A percentile compares a stretch with the other conserved stretches of the same genome.
Conservation (phyloP, 1,284 basidiomycete species). For the Sporisorium scitamineum region DNA sequence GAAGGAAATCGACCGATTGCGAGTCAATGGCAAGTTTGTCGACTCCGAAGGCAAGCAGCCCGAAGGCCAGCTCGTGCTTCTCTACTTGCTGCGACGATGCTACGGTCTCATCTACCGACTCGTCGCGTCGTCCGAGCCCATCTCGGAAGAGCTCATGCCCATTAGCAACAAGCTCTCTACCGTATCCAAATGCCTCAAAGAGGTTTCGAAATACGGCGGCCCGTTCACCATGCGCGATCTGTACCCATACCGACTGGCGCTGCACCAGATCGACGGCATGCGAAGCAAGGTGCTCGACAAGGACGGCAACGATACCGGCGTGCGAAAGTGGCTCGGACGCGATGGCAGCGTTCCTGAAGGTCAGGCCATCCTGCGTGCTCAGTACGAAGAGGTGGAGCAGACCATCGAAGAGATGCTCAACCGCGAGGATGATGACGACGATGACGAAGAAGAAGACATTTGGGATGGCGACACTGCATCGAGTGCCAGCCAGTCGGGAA, state of each 20-base stretch:
- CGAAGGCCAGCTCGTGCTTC: constrained; percentile 87
- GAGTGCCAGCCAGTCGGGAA: constrained; percentile 38
- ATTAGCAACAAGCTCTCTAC: constrained; percentile 76
- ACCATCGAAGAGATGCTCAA: constrained; percentile 76
- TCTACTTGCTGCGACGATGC: constrained; percentile 92
- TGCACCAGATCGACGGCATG: constrained; percentile 94
- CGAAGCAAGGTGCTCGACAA: constrained; percentile 88
- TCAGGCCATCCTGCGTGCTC: constrained; percentile 95
- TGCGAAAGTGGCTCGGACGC: constrained; percentile 67
- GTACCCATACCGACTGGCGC: constrained; percentile 95
- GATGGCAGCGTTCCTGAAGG: constrained; percentile 91
- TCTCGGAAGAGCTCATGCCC: constrained; percentile 98
- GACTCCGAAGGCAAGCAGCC: constrained; percentile 92
- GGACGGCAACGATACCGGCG: constrained; percentile 70
- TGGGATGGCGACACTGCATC: constrained; percentile 47
- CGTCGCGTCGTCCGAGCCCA: constrained; percentile 96
- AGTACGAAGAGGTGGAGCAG: constrained; percentile 96
- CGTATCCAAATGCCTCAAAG: constrained; percentile 85
- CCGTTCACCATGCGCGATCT: constrained; percentile 94
- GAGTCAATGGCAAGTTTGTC: constrained; percentile 95
- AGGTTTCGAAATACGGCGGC: constrained; percentile 96
- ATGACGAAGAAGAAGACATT: constrained; percentile 60
- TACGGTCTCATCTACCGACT: constrained; percentile 95
- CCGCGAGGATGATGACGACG: constrained; percentile 66
- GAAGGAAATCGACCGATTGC: constrained; percentile 96